Conservation (phyloP, 2,329 filamentous ascomycete species). For the Colletotrichum incanum region DNA sequence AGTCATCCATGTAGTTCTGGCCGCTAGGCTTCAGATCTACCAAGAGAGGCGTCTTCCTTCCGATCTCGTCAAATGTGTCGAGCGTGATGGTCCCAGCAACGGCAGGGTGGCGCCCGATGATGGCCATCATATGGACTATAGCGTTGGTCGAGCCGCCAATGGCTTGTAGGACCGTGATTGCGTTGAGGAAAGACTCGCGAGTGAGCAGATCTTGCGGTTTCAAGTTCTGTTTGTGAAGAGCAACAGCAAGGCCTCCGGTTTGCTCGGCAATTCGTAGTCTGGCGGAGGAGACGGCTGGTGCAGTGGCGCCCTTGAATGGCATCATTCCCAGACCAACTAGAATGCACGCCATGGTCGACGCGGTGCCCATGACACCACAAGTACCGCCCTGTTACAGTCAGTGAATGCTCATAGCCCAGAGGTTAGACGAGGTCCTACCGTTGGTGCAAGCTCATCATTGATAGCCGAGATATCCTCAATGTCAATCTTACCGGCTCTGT, state of each 20-base stretch:
- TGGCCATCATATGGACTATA: conserved; percentile 88
- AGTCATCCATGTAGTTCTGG: conserved; percentile 90
- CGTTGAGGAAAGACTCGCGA: conserved; percentile 85
- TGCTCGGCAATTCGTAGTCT: conserved; percentile 87
- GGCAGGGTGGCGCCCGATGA: conserved; percentile 80
- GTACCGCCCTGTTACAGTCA: conserved; percentile 72
- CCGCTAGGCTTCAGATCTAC: conserved; percentile 91
- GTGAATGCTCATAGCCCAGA: neutral
- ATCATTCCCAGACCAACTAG: conserved; percentile 88
- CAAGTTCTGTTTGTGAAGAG: conserved; percentile 76
- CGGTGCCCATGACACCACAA: conserved; percentile 93
- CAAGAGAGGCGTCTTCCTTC: conserved; percentile 83
- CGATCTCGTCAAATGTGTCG: conserved; percentile 84
- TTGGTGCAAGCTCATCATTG: conserved; percentile 82
- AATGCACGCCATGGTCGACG: conserved; percentile 90
- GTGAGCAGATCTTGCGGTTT: conserved; percentile 80
- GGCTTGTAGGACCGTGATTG: conserved; percentile 88
- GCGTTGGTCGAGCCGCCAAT: conserved; percentile 90
- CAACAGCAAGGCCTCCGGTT: conserved; percentile 79
- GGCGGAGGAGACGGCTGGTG: conserved; percentile 82
- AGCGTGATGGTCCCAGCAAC: conserved; percentile 77
- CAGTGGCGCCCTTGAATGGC: conserved; percentile 82
- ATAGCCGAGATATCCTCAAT: conserved; percentile 80
- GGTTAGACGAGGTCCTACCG: conserved; percentile 58
- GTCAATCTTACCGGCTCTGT: conserved; percentile 75